Percentiles rank a stretch among this genome's conserved stretches.
Conservation (phyloP, 108 stramenopile genomes). For the Discostella stelligeroides region DNA sequence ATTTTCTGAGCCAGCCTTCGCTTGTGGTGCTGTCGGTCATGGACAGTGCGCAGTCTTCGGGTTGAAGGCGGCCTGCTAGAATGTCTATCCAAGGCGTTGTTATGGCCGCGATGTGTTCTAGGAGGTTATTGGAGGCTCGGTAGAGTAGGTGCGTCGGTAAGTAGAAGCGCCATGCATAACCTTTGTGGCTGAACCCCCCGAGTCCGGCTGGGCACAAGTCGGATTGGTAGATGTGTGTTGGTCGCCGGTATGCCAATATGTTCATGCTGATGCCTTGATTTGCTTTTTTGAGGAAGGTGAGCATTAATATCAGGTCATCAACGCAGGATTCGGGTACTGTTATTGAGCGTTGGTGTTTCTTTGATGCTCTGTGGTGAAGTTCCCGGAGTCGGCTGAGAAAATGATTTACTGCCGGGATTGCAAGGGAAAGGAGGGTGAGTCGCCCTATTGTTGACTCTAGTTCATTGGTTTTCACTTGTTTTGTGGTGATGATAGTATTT, state of each 20-base stretch:
- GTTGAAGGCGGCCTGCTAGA: too few species aligned
- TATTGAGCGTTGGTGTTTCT: background rate
- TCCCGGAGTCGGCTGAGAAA: slow-evolving; percentile 15
- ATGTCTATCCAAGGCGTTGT: too few species aligned
- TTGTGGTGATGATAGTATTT: too few species aligned
- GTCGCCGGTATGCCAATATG: too few species aligned
- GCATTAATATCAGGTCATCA: slow-evolving; percentile 3
- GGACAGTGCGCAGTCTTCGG: too few species aligned
- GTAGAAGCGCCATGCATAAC: slow-evolving; percentile 15
- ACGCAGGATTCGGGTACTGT: background rate
- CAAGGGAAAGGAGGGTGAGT: too few species aligned
- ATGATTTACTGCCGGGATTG: too few species aligned
- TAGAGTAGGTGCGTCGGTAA: slow-evolving; percentile 12
- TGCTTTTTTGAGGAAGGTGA: slow-evolving; percentile 4
- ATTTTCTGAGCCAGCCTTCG: too few species aligned
- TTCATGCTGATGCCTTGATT: too few species aligned
- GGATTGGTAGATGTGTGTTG: too few species aligned
- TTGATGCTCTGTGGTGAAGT: background rate
- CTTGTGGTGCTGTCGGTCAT: too few species aligned
- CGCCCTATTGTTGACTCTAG: background rate
- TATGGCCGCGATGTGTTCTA: too few species aligned
- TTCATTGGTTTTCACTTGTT: background rate
- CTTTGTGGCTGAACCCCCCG: slow-evolving; percentile 21
- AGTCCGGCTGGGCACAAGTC: slow-evolving; percentile 24
- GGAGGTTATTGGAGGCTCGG: slow-evolving; percentile 27